Evolutionary conservation across 495 filamentous ascomycete species (phyloP), one percentile per base, ranked within the genome.

Genomic region (Hypoxylon fragiforme): DNA sequence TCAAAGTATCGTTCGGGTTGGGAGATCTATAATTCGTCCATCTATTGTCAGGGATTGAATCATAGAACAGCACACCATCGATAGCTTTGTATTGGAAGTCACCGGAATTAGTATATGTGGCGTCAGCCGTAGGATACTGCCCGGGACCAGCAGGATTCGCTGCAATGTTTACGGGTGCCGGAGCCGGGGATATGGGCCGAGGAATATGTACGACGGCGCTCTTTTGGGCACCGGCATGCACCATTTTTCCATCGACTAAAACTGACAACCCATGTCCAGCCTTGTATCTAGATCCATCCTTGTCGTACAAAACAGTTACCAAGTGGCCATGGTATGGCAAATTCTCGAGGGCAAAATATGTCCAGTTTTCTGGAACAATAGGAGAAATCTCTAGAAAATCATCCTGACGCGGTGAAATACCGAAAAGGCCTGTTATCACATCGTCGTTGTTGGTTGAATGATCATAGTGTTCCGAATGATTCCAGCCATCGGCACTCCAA

Each of bases 381-480:
- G 75, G 75, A 12, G 65, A 67, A 21, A 78, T 67, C 7, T 64
- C 44, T 28, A 78, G 50, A 2, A 44, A 62, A 21, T 76, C 60
- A 18, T 69, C 70, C 19, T 63, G 56, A 6, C 59, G 67, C 11
- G 70, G 73, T 19, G 73, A 54, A 12, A 78, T 64, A 3, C 75
- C 75, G 8, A 78, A 56, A 7, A 78, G 60, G 12, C 73, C 70
- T 14, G 75, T 75, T 50, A 78, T 75, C 7, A 78, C 67, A 49
- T 78, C 70, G 59, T 78, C 74, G 13, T 73, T 67, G 46, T 73
- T 70, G 5, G 74, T 78, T 5, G 72, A 76, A 48, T 78, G 75
- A 39, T 72, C 61, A 50, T 77, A 77, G 51, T 78, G 62, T 60
- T 78, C 75, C 3, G 64, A 70, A 49, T 78, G 74, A 39, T 77